These are phyloP conservation scores for Fusarium multiceps DNA, from an alignment of 2,329 filamentous ascomycete genomes.

Conservation along the genomic window DNA sequence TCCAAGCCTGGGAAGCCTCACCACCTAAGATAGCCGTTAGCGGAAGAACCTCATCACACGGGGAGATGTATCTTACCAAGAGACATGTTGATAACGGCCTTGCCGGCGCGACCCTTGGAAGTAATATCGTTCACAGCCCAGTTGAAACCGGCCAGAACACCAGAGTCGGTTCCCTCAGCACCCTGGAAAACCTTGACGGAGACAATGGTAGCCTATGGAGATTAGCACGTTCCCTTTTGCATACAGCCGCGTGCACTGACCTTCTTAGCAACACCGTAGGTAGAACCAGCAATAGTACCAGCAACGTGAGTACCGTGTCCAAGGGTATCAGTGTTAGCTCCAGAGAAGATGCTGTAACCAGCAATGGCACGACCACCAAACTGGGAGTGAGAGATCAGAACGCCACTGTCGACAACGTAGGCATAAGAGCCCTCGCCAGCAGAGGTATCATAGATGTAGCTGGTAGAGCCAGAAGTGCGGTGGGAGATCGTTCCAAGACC, in stretches of 20 bases:
- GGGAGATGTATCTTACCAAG: neutral
- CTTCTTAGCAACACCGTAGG: neutral
- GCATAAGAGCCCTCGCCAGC: neutral
- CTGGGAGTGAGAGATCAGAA: neutral
- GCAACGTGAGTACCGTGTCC: neutral
- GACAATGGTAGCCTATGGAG: neutral
- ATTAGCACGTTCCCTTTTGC: neutral
- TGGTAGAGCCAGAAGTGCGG: neutral
- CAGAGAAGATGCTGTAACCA: neutral
- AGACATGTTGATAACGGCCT: neutral
- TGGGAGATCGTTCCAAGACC: conserved; percentile 1
- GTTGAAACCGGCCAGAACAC: neutral
- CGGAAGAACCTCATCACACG: neutral
- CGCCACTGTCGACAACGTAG: neutral
- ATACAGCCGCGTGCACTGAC: neutral
- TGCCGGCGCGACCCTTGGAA: neutral
- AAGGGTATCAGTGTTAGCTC: neutral
- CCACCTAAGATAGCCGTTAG: neutral
- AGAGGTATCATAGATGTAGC: neutral
- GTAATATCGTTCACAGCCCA: conserved; percentile 1
- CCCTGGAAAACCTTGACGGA: conserved; percentile 5
- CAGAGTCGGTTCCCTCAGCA: neutral
- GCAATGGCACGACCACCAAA: neutral
- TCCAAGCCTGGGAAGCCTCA: neutral
- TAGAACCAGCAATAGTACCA: neutral